Conservation (phyloP, 306 rosid species). For the Dalbergia cochinchinensis region DNA sequence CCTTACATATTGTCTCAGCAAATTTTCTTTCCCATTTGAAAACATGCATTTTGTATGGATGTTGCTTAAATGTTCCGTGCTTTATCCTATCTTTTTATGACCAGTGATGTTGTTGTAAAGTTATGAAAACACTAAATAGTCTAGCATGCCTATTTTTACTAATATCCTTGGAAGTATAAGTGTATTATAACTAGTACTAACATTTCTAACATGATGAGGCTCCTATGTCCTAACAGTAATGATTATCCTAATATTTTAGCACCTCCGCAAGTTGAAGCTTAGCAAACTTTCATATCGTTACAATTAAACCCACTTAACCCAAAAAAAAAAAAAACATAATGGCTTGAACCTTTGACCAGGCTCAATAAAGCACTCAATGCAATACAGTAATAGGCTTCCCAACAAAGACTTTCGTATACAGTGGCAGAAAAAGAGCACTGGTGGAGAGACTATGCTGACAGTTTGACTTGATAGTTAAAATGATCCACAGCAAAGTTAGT, state of each 20-base stretch:
- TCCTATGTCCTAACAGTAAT: neutral
- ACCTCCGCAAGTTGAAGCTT: constrained; percentile 11
- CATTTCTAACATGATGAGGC: constrained; percentile 9
- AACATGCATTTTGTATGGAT: neutral
- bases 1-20: constrained; percentile 21
- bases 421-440: no score
- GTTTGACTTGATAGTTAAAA: no score
- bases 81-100: constrained; percentile 14
- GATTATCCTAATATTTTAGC: neutral
- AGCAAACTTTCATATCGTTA: neutral
- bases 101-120: neutral
- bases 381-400: no score
- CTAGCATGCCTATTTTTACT: constrained; percentile 1
- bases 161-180: neutral
- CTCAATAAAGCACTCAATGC: no score
- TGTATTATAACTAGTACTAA: constrained; percentile 11
- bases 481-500: no score
- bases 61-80: constrained; percentile 15
- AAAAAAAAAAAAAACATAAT: no score
- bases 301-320: neutral
- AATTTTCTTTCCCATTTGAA: constrained; percentile 35
- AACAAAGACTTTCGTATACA: no score
- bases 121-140: constrained; percentile 28
- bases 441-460: no score
- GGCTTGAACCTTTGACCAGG: no score